A percentile compares a stretch with the other conserved stretches of the same genome.
phyloP scores from a whole-genome alignment of 345 rosid species.

The Eucalyptus virginea region DNA sequence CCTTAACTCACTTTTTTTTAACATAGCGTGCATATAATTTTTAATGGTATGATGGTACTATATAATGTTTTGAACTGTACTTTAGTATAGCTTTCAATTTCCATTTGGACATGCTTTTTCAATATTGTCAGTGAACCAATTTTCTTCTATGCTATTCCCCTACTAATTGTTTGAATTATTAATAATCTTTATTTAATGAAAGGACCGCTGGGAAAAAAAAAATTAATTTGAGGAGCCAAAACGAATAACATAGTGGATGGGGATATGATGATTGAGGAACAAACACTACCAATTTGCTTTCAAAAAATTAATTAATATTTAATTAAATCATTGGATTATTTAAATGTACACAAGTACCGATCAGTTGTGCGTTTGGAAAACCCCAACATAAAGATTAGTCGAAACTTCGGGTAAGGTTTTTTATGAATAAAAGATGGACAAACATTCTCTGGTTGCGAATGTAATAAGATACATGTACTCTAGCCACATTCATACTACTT shows the following conservation, averaged over 20 bases:
- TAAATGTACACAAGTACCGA: neutral
- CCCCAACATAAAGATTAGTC: neutral
- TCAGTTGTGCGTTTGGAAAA: neutral
- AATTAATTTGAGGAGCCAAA: neutral
- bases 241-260: neutral
- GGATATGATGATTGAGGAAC: neutral
- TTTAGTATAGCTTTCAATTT: neutral
- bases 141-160: neutral
- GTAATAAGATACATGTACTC: no score
- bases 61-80: neutral
- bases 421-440: neutral
- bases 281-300: neutral
- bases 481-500: no score
- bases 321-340: neutral
- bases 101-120: neutral
- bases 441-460: no score
- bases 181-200: neutral
- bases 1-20: neutral
- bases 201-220: neutral
- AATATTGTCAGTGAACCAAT: neutral
- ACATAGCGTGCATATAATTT: no score
- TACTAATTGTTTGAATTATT: neutral
- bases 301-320: no score
- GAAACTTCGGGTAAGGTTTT: neutral
- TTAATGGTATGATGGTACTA: no score